A percentile compares a stretch with the other conserved stretches of the same genome.
Evolutionary conservation across 805 yeast genomes (phyloP).

Genomic region (Candida patagonica): DNA sequence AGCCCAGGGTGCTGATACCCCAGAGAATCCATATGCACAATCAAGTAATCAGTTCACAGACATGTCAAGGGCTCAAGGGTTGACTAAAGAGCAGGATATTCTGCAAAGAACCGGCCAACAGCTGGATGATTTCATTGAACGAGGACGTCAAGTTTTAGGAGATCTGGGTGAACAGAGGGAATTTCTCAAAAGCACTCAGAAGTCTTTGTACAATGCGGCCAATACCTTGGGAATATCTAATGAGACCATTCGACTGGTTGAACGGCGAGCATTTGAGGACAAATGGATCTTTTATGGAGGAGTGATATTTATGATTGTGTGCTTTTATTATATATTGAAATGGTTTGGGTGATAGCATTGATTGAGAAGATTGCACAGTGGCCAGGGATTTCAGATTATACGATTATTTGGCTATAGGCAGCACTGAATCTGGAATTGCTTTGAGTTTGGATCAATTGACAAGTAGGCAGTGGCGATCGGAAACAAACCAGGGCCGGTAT

Average conservation of each 20-base stretch:
- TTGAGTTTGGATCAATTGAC: too few relatives aligned
- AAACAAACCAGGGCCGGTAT: too few relatives aligned
- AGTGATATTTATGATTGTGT: slow-evolving; percentile 47
- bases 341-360: slow-evolving; percentile 43
- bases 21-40: slow-evolving; percentile 25
- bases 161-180: slow-evolving; percentile 82
- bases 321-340: slow-evolving; percentile 58
- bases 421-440: too few relatives aligned
- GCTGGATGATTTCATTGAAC: slow-evolving; percentile 80
- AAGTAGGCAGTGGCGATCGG: too few relatives aligned
- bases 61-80: slow-evolving; percentile 45
- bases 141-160: slow-evolving; percentile 79
- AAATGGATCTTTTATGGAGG: slow-evolving; percentile 80
- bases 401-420: too few relatives aligned
- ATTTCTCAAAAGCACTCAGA: slow-evolving; percentile 52
- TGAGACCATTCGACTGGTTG: slow-evolving; percentile 71
- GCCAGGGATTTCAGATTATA: too few relatives aligned
- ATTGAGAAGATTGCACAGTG: too few relatives aligned
- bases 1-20: slow-evolving; percentile 7
- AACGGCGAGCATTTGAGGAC: slow-evolving; percentile 75
- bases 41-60: slow-evolving; percentile 8
- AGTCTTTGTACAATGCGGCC: slow-evolving; percentile 56
- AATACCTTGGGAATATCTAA: slow-evolving; percentile 79
- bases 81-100: slow-evolving; percentile 55
- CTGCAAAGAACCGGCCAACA: slow-evolving; percentile 62